A percentile compares a stretch with the other conserved stretches of the same genome.
These are phyloP conservation scores for Podaxis pistillaris DNA, from an alignment of 768 basidiomycete species.

Conservation along the genomic window DNA sequence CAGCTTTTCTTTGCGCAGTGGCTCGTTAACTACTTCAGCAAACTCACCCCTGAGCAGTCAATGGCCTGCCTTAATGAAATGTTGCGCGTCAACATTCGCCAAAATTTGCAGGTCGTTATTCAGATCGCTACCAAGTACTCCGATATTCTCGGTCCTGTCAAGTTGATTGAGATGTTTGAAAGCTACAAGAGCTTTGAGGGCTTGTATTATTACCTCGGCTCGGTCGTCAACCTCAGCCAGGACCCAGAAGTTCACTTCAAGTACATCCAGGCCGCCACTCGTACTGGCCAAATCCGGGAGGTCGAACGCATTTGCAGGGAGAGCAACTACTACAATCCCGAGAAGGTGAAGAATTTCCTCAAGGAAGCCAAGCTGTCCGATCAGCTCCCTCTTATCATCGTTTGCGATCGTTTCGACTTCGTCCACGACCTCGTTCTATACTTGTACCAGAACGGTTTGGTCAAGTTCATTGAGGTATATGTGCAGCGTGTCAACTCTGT, in stretches of 20 bases:
- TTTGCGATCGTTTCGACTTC: conserved; percentile 99
- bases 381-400: conserved; percentile 98
- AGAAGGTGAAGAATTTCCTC: conserved; percentile 99
- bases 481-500: conserved; percentile 98
- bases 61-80: conserved; percentile 97
- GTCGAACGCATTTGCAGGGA: conserved; percentile 99
- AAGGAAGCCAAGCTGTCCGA: conserved; percentile 97
- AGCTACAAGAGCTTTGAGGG: conserved; percentile 97
- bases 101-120: conserved; percentile 94
- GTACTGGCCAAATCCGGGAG: conserved; percentile 97
- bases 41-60: conserved; percentile 95
- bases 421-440: conserved; percentile 99
- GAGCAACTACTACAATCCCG: conserved; percentile 96
- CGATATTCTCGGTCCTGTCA: conserved; percentile 94
- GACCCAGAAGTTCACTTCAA: conserved; percentile 99
- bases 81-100: conserved; percentile 94
- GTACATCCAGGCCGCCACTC: conserved; percentile 98
- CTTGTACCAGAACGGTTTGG: conserved; percentile 95
- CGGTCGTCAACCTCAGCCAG: conserved; percentile 93
- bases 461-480: conserved; percentile 99
- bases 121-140: conserved; percentile 99
- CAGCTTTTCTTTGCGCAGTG: conserved; percentile 48
- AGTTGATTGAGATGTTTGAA: conserved; percentile 98
- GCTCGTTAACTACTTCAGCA: conserved; percentile 97
- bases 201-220: conserved; percentile 98